Evolutionary conservation across 768 basidiomycete genomes (phyloP), one percentile per base, ranked within the genome.

Genomic region (Leccinum sublutescens): DNA sequence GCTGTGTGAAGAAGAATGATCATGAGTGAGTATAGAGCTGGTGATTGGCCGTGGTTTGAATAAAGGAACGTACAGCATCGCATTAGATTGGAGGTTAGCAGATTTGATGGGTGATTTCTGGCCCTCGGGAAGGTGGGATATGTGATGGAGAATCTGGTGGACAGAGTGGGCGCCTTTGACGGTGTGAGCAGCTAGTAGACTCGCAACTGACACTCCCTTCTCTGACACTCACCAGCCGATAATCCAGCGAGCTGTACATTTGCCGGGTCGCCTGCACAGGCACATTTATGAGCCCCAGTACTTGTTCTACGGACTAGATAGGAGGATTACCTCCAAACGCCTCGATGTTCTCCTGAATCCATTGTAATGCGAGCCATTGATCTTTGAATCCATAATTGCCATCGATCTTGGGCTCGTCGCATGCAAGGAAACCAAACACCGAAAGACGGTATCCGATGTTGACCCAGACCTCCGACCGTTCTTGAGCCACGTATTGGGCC

Each of bases 341-440:
- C 40, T 70, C 70, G 21, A 92, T 89, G 64, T 91, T 88, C 17
- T 81, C 81, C 50, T 77, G 81, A 25, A 91, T 75, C 89, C 89
- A 91, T 63, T 82, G 75, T n/a, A 91, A 66, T 1, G 85, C 89
- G 19, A 88, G 66, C 89, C 89, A 91, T 65, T 89, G 88, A 66
- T 92, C 90, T 71, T 91, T 91, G 76, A 92, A 92, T 1, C 90
- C 89, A 68, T 86, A 92, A 66, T 92, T 93, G 3, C 91, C 90
- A 15, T 77, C 76, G 50, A 92, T 68, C 45, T 73, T 67, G 12
- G 87, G 88, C 58, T 81, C 70, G 49, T 87, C 85, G 62, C 80
- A 80, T 0, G 88, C 89, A 21, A 93, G 74, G 66, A 90, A 93
- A 0, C 90, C 90, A 64, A 91, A 88, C 1, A 81, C 88, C 0